Percentiles rank a stretch among this genome's conserved stretches.
These are phyloP conservation scores for Cylindrotheca fusiformis DNA, from an alignment of 108 stramenopile genomes.

Conservation along the genomic window DNA sequence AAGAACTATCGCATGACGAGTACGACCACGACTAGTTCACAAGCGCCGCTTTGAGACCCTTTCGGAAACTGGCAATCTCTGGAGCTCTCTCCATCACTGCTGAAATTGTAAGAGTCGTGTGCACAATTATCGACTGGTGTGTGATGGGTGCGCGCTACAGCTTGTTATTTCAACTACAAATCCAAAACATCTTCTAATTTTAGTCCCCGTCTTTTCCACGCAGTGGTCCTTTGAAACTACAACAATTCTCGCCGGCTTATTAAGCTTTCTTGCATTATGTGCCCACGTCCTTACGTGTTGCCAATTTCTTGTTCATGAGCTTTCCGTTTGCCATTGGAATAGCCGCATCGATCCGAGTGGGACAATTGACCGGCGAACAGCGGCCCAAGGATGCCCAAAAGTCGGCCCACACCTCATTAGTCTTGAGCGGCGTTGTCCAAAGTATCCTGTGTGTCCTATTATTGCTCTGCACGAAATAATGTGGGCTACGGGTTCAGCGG, in stretches of 20 bases:
- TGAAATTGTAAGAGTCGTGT: too few species aligned
- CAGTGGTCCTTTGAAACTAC: conserved; percentile 41
- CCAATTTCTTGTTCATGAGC: too few species aligned
- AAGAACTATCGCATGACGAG: too few species aligned
- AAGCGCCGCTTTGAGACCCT: conserved; percentile 17
- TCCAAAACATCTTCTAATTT: too few species aligned
- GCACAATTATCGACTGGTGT: too few species aligned
- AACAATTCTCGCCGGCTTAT: conserved; percentile 37
- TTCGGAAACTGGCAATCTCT: conserved; percentile 24
- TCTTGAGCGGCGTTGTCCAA: conserved; percentile 17
- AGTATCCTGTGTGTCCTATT: conserved; percentile 13
- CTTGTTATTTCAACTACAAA: too few species aligned
- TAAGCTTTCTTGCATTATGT: conserved; percentile 31
- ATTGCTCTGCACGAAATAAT: conserved; percentile 11
- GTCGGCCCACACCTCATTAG: conserved; percentile 15
- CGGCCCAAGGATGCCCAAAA: conserved; percentile 33
- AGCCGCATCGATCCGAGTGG: too few species aligned
- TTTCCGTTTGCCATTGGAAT: conserved; percentile 37
- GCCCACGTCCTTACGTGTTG: conserved; percentile 36
- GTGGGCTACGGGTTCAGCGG: conserved; percentile 30
- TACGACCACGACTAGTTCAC: too few species aligned
- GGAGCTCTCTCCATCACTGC: too few species aligned
- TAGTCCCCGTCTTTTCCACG: too few species aligned
- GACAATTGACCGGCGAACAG: conserved; percentile 18
- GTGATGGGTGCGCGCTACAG: too few species aligned